phyloP scores from a whole-genome alignment of 2,329 filamentous ascomycete species.

The Colletotrichum viniferum region DNA sequence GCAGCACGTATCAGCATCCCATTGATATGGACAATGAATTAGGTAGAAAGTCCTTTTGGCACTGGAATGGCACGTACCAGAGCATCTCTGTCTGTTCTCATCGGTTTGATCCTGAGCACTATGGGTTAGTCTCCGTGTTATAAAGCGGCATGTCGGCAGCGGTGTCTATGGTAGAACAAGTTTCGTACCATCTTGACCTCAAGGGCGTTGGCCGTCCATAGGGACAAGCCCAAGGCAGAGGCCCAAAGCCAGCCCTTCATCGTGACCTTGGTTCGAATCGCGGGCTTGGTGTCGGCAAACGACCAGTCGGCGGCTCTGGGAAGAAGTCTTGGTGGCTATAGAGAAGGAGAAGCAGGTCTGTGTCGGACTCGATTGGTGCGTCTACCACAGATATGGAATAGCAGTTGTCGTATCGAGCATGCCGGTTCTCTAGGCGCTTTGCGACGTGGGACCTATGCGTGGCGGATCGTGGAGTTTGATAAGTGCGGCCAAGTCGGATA shows the following conservation, averaged over 20 bases:
- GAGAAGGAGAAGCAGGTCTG: not conserved
- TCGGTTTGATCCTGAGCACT: slow-evolving; percentile 71
- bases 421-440: not conserved
- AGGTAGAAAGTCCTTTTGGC: too few species aligned
- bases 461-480: not conserved
- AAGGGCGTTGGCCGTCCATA: slow-evolving; percentile 58
- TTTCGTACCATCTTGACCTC: slow-evolving; percentile 61
- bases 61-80: slow-evolving; percentile 42
- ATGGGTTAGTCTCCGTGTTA: slow-evolving; percentile 5
- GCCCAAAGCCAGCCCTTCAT: slow-evolving; percentile 62
- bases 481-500: slow-evolving; percentile 6
- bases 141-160: not conserved
- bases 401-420: not conserved
- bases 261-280: slow-evolving; percentile 23
- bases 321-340: not conserved
- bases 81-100: slow-evolving; percentile 81
- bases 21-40: not conserved
- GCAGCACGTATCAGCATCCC: not conserved
- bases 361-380: not conserved
- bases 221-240: slow-evolving; percentile 57
- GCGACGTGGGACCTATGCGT: not conserved
- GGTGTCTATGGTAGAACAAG: not conserved
- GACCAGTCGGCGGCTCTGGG: not conserved
- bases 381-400: not conserved
- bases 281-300: not conserved